phyloP scores from a whole-genome alignment of 768 basidiomycete species.

The Tulasnella sp. region DNA sequence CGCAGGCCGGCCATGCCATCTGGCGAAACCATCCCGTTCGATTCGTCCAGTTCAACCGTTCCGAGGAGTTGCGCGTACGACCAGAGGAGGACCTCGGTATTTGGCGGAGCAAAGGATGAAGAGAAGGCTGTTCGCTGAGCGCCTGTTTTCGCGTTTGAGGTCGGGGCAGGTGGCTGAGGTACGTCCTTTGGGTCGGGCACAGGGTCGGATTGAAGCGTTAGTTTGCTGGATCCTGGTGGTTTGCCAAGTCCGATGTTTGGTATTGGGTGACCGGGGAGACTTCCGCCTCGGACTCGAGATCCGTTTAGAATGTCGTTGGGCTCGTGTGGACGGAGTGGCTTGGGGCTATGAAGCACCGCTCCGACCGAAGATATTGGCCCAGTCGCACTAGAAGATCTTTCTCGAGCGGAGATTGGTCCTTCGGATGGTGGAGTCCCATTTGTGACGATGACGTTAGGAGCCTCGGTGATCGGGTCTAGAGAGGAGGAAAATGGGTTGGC shows the following conservation, averaged over 20 bases:
- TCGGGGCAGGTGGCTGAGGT: conserved; percentile 13
- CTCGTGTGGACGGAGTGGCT: conserved; percentile 6
- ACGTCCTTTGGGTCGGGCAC: background rate
- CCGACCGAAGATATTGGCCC: conserved; percentile 1
- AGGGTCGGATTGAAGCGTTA: conserved; percentile 11
- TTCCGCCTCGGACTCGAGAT: conserved; percentile 13
- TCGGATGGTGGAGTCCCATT: background rate
- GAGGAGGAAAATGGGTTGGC: conserved; percentile 24
- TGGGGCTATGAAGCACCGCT: conserved; percentile 24
- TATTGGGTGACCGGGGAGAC: background rate
- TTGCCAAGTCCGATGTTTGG: conserved; percentile 26
- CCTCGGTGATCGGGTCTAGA: conserved; percentile 37
- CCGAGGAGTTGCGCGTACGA: conserved; percentile 44
- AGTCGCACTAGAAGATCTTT: background rate
- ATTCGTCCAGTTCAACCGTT: conserved; percentile 43
- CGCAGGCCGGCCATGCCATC: conserved; percentile 18
- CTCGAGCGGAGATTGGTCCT: background rate
- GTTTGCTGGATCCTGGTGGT: conserved; percentile 3
- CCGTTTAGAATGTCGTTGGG: background rate
- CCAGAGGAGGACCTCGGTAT: conserved; percentile 43
- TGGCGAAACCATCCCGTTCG: conserved; percentile 37
- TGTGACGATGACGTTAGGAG: conserved; percentile 29
- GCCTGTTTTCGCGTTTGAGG: background rate
- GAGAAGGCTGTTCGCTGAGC: conserved; percentile 33
- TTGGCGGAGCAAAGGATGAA: conserved; percentile 37